Conservation (phyloP, 257 asterid genomes). For the Scutellaria baicalensis region DNA sequence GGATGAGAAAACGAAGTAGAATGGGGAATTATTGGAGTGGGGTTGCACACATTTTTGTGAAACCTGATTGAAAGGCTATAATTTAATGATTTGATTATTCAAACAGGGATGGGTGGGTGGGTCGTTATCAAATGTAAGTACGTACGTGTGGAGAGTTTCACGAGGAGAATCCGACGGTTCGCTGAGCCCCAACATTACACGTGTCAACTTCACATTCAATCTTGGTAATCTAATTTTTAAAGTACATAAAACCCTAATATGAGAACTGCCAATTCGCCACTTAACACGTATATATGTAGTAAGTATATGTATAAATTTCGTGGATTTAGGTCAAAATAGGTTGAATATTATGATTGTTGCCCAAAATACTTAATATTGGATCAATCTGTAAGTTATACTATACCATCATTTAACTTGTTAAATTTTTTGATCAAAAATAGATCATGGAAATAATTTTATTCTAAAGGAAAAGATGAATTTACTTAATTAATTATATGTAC, state of each 20-base stretch:
- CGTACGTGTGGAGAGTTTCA: slow-evolving; percentile 8
- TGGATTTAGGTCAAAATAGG: too few species aligned
- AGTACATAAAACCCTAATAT: neutral
- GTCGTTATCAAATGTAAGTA: slow-evolving; percentile 14
- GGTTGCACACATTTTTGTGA: slow-evolving; percentile 21
- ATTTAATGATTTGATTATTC: slow-evolving; percentile 16
- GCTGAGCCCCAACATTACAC: slow-evolving; percentile 6
- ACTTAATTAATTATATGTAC: too few species aligned
- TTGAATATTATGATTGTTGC: too few species aligned
- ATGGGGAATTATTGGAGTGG: slow-evolving; percentile 16
- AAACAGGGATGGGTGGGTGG: neutral
- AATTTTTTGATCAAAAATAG: too few species aligned
- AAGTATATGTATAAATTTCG: too few species aligned
- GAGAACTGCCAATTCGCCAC: too few species aligned
- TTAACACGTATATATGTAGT: too few species aligned
- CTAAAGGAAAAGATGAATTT: too few species aligned
- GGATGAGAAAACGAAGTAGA: neutral
- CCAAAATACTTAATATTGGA: too few species aligned
- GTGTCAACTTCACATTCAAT: neutral
- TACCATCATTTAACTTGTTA: too few species aligned
- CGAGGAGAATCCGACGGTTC: slow-evolving; percentile 15
- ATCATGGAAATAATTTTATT: too few species aligned
- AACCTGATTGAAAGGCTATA: slow-evolving; percentile 11
- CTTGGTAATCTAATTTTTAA: neutral
- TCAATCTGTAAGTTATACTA: too few species aligned